These are phyloP conservation scores for Phytophthora syringae DNA, from an alignment of 352 stramenopile genomes.

Conservation along the genomic window DNA sequence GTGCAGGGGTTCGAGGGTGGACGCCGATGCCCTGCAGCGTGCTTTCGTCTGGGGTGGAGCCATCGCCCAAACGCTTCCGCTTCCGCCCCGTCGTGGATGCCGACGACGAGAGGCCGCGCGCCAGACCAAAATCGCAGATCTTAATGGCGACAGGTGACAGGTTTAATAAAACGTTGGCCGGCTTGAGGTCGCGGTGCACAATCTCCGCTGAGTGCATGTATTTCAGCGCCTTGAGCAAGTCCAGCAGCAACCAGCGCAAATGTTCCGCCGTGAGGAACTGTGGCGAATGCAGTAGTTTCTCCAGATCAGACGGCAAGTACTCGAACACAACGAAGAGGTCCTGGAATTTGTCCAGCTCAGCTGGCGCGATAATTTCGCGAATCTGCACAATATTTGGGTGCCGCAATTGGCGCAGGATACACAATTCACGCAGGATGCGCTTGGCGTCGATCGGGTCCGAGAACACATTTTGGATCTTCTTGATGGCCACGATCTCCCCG, in stretches of 20 bases:
- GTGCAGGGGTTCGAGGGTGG: slow-evolving; percentile 74
- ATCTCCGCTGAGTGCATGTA: slow-evolving; percentile 92
- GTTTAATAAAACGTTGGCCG: slow-evolving; percentile 89
- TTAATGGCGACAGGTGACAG: slow-evolving; percentile 88
- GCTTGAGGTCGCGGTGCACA: slow-evolving; percentile 90
- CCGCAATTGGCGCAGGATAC: slow-evolving; percentile 82
- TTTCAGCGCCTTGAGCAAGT: slow-evolving; percentile 89
- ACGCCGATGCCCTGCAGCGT: slow-evolving; percentile 70
- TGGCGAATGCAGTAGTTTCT: slow-evolving; percentile 86
- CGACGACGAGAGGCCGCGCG: slow-evolving; percentile 71
- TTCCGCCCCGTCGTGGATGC: slow-evolving; percentile 74
- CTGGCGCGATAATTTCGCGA: slow-evolving; percentile 84
- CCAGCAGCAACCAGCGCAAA: slow-evolving; percentile 83
- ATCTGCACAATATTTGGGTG: slow-evolving; percentile 91
- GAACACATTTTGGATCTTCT: slow-evolving; percentile 91
- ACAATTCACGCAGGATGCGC: slow-evolving; percentile 85
- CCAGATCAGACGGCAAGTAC: slow-evolving; percentile 83
- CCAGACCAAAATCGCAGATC: slow-evolving; percentile 88
- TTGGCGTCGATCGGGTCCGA: slow-evolving; percentile 89
- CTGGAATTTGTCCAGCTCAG: slow-evolving; percentile 77
- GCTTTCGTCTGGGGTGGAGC: slow-evolving; percentile 57
- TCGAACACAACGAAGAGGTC: slow-evolving; percentile 89
- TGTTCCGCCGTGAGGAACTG: slow-evolving; percentile 88
- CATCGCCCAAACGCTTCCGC: slow-evolving; percentile 50
- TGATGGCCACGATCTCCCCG: slow-evolving; percentile 89